These are phyloP conservation scores for Ascochyta pisi DNA, from an alignment of 2,329 filamentous ascomycete species.

Conservation along the genomic window DNA sequence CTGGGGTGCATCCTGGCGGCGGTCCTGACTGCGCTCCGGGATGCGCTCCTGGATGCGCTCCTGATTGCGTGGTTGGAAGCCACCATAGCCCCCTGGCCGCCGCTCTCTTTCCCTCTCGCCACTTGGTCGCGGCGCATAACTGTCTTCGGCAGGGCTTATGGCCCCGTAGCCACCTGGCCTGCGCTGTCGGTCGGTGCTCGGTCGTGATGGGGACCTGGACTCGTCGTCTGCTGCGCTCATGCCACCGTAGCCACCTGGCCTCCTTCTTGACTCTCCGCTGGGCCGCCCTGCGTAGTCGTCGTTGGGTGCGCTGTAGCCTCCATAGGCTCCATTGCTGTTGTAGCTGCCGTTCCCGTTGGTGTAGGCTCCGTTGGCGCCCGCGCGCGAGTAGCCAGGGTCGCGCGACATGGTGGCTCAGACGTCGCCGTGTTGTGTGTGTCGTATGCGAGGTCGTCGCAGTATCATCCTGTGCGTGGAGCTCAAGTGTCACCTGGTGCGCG, in stretches of 20 bases:
- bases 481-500: slow-evolving; percentile 16
- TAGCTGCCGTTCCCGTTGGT: slow-evolving; percentile 43
- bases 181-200: slow-evolving; percentile 37
- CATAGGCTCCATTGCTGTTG: slow-evolving; percentile 28
- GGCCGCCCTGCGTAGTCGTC: slow-evolving; percentile 26
- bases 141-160: slow-evolving; percentile 38
- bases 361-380: slow-evolving; percentile 46
- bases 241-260: slow-evolving; percentile 43
- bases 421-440: slow-evolving; percentile 13
- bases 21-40: slow-evolving; percentile 32
- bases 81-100: slow-evolving; percentile 35
- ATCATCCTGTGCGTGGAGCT: slow-evolving; percentile 12
- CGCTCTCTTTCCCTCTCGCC: slow-evolving; percentile 34
- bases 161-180: slow-evolving; percentile 36
- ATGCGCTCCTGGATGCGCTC: slow-evolving; percentile 29
- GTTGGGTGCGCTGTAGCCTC: slow-evolving; percentile 28
- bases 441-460: slow-evolving; percentile 6
- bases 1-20: slow-evolving; percentile 34
- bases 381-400: slow-evolving; percentile 41
- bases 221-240: slow-evolving; percentile 28
- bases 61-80: slow-evolving; percentile 33
- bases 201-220: slow-evolving; percentile 23
- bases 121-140: slow-evolving; percentile 27
- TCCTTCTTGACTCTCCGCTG: slow-evolving; percentile 39
- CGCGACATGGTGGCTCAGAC: slow-evolving; percentile 44